Conservation (phyloP, 768 basidiomycete species). For the Collybia sordida region DNA sequence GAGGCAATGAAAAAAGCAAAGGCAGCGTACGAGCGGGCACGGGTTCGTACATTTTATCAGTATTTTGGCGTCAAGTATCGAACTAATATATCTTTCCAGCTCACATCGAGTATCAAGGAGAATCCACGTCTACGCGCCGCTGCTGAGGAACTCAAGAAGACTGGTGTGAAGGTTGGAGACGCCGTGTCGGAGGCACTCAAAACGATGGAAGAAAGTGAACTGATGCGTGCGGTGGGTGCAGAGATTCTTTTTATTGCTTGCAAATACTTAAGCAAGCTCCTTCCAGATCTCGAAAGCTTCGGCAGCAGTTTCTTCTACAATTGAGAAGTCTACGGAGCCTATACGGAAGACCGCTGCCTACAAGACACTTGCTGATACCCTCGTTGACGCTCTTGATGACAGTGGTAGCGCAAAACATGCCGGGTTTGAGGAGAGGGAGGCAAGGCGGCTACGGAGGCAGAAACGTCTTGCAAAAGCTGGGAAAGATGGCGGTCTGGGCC, state of each 20-base stretch:
- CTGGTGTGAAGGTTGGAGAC: conserved; percentile 90
- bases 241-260: not conserved
- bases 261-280: not conserved
- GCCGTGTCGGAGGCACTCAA: conserved; percentile 91
- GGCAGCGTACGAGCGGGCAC: conserved; percentile 91
- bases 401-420: conserved; percentile 91
- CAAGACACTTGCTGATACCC: conserved; percentile 84
- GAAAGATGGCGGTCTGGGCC: conserved; percentile 57
- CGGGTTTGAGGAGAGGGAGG: conserved; percentile 95
- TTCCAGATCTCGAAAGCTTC: conserved; percentile 81
- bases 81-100: conserved; percentile 38
- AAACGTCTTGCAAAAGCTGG: conserved; percentile 85
- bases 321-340: conserved; percentile 91
- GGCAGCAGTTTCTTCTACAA: conserved; percentile 80
- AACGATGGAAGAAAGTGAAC: conserved; percentile 92
- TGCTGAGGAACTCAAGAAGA: conserved; percentile 87
- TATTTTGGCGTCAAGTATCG: conserved; percentile 6
- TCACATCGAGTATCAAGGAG: conserved; percentile 93
- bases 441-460: conserved; percentile 77
- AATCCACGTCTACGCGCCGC: conserved; percentile 91
- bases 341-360: conserved; percentile 95
- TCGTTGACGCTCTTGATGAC: conserved; percentile 93
- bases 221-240: conserved; percentile 75
- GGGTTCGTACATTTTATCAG: conserved; percentile 55
- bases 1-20: conserved; percentile 92